Evolutionary conservation across 1,139 yeast genomes (phyloP), one percentile per base, ranked within the genome.

Genomic region (Magnusiomyces tetraspermus): DNA sequence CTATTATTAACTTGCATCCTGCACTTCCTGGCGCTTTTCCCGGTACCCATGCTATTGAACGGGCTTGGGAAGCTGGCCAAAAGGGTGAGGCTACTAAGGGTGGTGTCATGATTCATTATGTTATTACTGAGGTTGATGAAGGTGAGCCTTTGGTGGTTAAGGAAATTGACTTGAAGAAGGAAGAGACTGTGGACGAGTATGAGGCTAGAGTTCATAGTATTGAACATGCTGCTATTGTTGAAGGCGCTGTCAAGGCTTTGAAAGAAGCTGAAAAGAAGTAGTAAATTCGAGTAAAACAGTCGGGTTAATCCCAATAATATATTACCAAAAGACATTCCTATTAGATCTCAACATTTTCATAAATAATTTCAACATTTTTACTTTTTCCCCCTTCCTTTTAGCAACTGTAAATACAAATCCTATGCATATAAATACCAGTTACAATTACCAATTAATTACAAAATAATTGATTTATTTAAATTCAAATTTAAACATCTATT

Each of bases 31-130:
- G 96, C 24, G 90, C 90, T 2, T 92, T 92, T 73, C 97, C 92
- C 56, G 98, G 98, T 2, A 90, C 95, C 11, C 90, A 87, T 70
- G 97, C 98, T 23, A 92, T 92, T 57, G 96, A 92, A 63, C 76
- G 97, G 62, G 96, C 97, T 0, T 90, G 95, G 92, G 76, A 87
- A 63, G 95, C 95, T 11, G 97, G 97, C 44, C 96, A 88, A 65
- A 78, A 76, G 48, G 95, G 95, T 10, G 78, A 77, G 57, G 77
- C 85, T 54, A 64, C 76, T 15, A 79, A 79, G 61, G 96, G 95
- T n/a, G 98, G 98, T 0, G 86, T 94, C 52, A 92, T 92, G 98
- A 86, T 94, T 50, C 98, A 92, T 71, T 80, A 85, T 65, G 97
- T 92, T 26, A 90, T 92, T 60, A 85, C 90, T 51, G 95, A 86